Evolutionary conservation across 148 eudicot species (phyloP), one percentile per base, ranked within the genome.

Genomic region (Rhododendron molle): DNA sequence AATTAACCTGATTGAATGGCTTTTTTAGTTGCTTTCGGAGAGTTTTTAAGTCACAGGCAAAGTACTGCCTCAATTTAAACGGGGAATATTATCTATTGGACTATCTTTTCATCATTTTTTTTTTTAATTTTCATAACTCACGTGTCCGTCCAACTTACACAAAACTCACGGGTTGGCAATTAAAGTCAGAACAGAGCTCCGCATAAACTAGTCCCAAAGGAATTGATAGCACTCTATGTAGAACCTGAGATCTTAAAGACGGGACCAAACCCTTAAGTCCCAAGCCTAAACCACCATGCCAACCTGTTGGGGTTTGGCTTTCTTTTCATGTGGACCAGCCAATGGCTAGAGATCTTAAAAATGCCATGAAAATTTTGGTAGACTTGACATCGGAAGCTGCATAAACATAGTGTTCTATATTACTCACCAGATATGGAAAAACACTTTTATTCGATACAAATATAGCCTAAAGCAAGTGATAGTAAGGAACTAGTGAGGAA

Each of bases 361-460:
- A n/a, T 26, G 32, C 30, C 38, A 80, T 50, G 28, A 32, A 16
- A 32, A 2, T 1, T 52, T 16, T 32, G 20, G 36, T 21, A 15
- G 4, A 67, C 8, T 15, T 15, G 36, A 46, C 20, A 14, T 78
- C 15, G 1, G 34, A 32, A 26, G 20, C 23, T 8, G 23, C 16
- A 32, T 14, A 71, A 71, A 30, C 40, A 32, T 4, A 71, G 3
- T 30, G 30, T 14, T 71, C 40, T 30, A 50, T 28, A 50, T n/a
- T 44, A 69, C 15, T 26, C 85, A 49, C 80, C 85, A 32, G 18
- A 50, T 16, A 36, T 21, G 80, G 52, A 46, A 21, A 83, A 83
- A 73, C 85, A 34, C 30, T 78, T 50, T 83, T 49, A 72, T 83
- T 73, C 16, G 13, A 73, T n/a, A 50, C 85, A 50, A 12, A 4